phyloP scores from a whole-genome alignment of 1,139 yeast species.

The Kurtzmaniella quercitrusa region DNA sequence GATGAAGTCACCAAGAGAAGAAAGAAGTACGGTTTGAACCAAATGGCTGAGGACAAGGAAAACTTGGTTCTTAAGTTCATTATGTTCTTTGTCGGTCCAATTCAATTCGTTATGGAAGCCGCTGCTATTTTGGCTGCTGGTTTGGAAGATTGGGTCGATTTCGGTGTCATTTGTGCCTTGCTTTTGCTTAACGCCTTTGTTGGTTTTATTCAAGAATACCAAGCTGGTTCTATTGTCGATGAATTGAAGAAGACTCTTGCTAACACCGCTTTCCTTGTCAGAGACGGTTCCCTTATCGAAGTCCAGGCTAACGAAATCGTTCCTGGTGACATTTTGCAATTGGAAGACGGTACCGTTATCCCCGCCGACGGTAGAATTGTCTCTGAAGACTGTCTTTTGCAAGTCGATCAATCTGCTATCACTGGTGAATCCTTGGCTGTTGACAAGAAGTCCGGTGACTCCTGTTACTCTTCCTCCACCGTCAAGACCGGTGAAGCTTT shows the following conservation, averaged over 20 bases:
- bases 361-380: slow-evolving; percentile 96
- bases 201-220: slow-evolving; percentile 97
- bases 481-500: slow-evolving; percentile 97
- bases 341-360: slow-evolving; percentile 92
- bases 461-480: slow-evolving; percentile 89
- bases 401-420: slow-evolving; percentile 96
- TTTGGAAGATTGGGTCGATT: slow-evolving; percentile 98
- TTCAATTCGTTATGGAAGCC: slow-evolving; percentile 98
- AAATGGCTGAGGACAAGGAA: slow-evolving; percentile 92
- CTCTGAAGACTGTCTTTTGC: slow-evolving; percentile 83
- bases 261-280: slow-evolving; percentile 79
- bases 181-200: slow-evolving; percentile 86
- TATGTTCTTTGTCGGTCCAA: slow-evolving; percentile 95
- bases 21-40: slow-evolving; percentile 91
- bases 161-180: slow-evolving; percentile 94
- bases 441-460: slow-evolving; percentile 87
- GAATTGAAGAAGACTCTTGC: slow-evolving; percentile 92
- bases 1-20: slow-evolving; percentile 85
- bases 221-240: slow-evolving; percentile 95
- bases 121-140: slow-evolving; percentile 98
- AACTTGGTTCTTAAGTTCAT: slow-evolving; percentile 78
- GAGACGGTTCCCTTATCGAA: slow-evolving; percentile 78
- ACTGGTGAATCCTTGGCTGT: slow-evolving; percentile 98
- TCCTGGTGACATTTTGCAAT: slow-evolving; percentile 88
- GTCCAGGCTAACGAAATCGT: slow-evolving; percentile 79